A percentile compares a stretch with the other conserved stretches of the same genome.
These are phyloP conservation scores for Penicillium corylophilum DNA, from an alignment of 2,329 filamentous ascomycete species.

Conservation along the genomic window DNA sequence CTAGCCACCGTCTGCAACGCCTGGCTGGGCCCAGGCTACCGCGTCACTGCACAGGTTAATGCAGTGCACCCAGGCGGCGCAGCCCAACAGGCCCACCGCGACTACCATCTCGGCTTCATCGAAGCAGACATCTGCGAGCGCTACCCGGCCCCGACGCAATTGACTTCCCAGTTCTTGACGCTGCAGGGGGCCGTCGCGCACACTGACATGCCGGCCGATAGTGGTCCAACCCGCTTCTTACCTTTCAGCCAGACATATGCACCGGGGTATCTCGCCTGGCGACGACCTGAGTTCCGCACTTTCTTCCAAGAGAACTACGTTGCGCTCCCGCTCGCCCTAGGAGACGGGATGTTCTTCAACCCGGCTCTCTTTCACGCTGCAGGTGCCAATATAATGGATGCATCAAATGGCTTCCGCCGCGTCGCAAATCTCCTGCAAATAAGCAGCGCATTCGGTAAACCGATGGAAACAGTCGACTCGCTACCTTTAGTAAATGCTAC, in stretches of 20 bases:
- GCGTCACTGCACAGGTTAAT: conserved; percentile 63
- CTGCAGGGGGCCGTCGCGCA: conserved; percentile 65
- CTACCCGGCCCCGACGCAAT: conserved; percentile 55
- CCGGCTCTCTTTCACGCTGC: conserved; percentile 64
- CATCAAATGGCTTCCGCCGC: conserved; percentile 45
- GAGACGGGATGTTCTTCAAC: conserved; percentile 65
- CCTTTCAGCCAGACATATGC: conserved; percentile 61
- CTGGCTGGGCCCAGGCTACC: conserved; percentile 62
- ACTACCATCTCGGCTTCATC: conserved; percentile 66
- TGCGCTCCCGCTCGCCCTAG: conserved; percentile 52
- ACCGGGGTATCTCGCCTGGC: conserved; percentile 60
- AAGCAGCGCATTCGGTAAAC: conserved; percentile 61
- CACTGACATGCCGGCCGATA: conserved; percentile 58
- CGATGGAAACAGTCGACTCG: conserved; percentile 62
- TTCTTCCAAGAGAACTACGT: conserved; percentile 57
- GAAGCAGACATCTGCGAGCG: conserved; percentile 46
- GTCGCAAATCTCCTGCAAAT: conserved; percentile 64
- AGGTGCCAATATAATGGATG: conserved; percentile 52
- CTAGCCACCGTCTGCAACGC: conserved; percentile 53
- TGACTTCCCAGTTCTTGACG: conserved; percentile 58
- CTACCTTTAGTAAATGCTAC: conserved; percentile 53
- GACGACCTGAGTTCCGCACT: conserved; percentile 52
- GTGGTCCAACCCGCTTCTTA: conserved; percentile 60
- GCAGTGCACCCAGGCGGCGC: conserved; percentile 59
- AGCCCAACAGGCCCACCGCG: conserved; percentile 59